A percentile compares a stretch with the other conserved stretches of the same genome.
Evolutionary conservation across 352 stramenopile genomes (phyloP).

Genomic region (Pythium myriotylum): DNA sequence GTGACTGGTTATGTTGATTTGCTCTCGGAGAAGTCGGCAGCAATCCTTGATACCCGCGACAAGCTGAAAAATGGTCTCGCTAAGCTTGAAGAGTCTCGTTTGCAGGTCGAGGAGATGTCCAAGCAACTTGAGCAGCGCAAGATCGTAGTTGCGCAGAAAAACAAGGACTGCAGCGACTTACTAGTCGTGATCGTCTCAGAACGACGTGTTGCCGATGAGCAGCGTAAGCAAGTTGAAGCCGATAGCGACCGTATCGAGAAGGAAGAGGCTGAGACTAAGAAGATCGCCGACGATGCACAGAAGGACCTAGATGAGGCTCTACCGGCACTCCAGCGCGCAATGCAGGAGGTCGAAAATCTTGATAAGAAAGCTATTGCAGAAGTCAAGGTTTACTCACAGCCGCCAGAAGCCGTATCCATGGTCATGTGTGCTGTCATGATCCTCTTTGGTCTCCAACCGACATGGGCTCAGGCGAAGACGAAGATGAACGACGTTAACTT

Average conservation of each 20-base stretch:
- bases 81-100: slow-evolving; percentile 80
- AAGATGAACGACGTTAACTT: slow-evolving; percentile 95
- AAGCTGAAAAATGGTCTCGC: slow-evolving; percentile 84
- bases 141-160: slow-evolving; percentile 88
- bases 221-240: slow-evolving; percentile 93
- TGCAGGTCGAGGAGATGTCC: slow-evolving; percentile 87
- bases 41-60: slow-evolving; percentile 75
- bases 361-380: slow-evolving; percentile 95
- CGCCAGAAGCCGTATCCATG: slow-evolving; percentile 90
- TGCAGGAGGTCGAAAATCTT: slow-evolving; percentile 94
- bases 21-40: slow-evolving; percentile 70
- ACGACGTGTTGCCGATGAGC: slow-evolving; percentile 92
- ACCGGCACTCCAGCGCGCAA: slow-evolving; percentile 91
- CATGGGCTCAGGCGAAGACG: slow-evolving; percentile 93
- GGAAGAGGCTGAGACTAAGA: slow-evolving; percentile 92
- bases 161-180: slow-evolving; percentile 95
- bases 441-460: slow-evolving; percentile 92
- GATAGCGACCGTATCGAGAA: slow-evolving; percentile 91
- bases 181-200: slow-evolving; percentile 95
- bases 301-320: slow-evolving; percentile 95
- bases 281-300: slow-evolving; percentile 94
- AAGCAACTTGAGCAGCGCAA: slow-evolving; percentile 89
- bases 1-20: slow-evolving; percentile 91
- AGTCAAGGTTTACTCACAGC: slow-evolving; percentile 95
- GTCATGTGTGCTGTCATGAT: slow-evolving; percentile 97